Evolutionary conservation across 352 stramenopile genomes (phyloP), one percentile per base, ranked within the genome.

Genomic region (Phytophthora lateralis): DNA sequence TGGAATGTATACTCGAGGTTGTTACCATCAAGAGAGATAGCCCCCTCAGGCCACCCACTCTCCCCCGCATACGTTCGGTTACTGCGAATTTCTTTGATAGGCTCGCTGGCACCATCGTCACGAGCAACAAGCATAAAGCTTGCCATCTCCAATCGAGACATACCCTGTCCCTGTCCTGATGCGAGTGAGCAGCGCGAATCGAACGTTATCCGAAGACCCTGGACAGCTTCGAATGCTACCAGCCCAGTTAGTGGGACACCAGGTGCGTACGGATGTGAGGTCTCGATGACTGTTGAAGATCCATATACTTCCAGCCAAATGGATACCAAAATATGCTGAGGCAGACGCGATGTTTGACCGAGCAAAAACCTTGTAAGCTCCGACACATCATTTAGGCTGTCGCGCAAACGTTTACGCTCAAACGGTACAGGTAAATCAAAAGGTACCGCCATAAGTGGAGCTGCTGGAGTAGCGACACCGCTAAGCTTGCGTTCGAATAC

Each of bases 291-390:
- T 10, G 49, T 66, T 4, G 71, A 71, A 10, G 73, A 75, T 17
- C 86, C 86, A 47, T 88, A 91, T n/a, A 89, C 78, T 20, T 93
- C 86, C 3, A 95, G 56, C 86, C 86, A 95, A 29, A 93, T 85
- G 12, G 82, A 64, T 32, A 82, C 62, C 14, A 93, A 50, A 2
- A 91, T 64, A 53, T 90, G 79, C 11, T 79, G 55, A 12, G 85
- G 71, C 3, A 95, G 52, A 27, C 42, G 47, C 5, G 73, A 56
- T 0, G 57, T 74, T 42, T 90, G 63, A 24, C 81, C 73, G 2
- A 93, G 65, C 12, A 95, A 55, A 59, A 95, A 95, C 11, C 60
- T 72, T 6, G 78, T 69, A 6, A 95, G 59, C 2, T 71, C 60
- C 4, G 63, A 63, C 0, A 91, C 66, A 43, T 92, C 84, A 21